Conservation (phyloP, 805 yeast species). For the Zygoascus tannicola region DNA sequence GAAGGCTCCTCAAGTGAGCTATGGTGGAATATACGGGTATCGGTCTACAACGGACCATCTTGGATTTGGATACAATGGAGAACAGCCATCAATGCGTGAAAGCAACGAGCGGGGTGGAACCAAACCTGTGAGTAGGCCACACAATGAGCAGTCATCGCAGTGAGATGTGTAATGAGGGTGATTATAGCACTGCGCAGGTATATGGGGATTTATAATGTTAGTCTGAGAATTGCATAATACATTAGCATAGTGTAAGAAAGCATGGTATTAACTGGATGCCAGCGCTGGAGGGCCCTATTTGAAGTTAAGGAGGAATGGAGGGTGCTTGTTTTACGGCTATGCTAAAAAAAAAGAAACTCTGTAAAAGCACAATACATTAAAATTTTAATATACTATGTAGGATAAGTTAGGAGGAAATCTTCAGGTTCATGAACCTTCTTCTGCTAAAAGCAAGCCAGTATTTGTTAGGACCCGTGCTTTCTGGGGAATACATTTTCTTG, state of each 20-base stretch:
- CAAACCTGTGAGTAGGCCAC: neutral
- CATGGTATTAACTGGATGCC: too few relatives aligned
- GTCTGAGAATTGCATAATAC: too few relatives aligned
- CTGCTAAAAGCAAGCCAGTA: conserved; percentile 94
- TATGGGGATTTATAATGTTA: too few relatives aligned
- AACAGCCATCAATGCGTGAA: conserved; percentile 11
- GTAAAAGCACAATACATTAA: neutral
- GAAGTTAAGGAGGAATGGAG: too few relatives aligned
- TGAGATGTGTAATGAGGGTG: too few relatives aligned
- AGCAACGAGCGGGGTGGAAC: conserved; percentile 15
- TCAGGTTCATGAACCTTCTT: conserved; percentile 92
- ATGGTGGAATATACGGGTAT: neutral
- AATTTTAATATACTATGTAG: neutral
- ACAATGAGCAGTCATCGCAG: too few relatives aligned
- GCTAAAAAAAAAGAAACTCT: neutral
- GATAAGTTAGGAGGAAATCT: conserved; percentile 25
- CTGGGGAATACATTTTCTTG: conserved; percentile 53
- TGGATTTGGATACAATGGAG: neutral
- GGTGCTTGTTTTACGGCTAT: too few relatives aligned
- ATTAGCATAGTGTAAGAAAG: too few relatives aligned
- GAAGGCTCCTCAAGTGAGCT: neutral
- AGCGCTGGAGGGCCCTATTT: too few relatives aligned
- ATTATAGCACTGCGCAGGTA: too few relatives aligned
- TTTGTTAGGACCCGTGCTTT: conserved; percentile 65
- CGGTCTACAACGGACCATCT: conserved; percentile 2